Percentiles rank a stretch among this genome's conserved stretches.
These are phyloP conservation scores for Lepiota subincarnata DNA, from an alignment of 768 basidiomycete species.

Conservation along the genomic window DNA sequence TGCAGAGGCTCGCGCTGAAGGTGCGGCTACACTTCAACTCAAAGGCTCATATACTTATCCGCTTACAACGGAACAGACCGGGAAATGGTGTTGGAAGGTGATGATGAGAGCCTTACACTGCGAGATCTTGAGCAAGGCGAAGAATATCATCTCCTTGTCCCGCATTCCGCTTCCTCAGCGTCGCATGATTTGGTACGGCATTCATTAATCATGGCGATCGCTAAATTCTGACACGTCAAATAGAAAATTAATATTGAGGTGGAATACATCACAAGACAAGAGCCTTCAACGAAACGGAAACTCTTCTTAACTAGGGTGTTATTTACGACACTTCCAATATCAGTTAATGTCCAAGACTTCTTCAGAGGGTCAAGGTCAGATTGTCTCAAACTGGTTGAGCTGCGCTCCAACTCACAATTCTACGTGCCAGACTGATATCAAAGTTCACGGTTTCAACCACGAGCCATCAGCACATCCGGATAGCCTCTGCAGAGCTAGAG, in stretches of 20 bases:
- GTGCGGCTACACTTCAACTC: conserved; percentile 15
- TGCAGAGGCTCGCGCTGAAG: conserved; percentile 36
- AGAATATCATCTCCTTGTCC: conserved; percentile 47
- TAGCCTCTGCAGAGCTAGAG: conserved; percentile 56
- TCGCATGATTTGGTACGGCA: conserved; percentile 55
- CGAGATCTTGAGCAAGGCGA: conserved; percentile 43
- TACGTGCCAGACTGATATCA: conserved; percentile 66
- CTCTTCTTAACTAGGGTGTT: conserved; percentile 54
- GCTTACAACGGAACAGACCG: conserved; percentile 9
- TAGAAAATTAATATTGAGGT: conserved; percentile 69
- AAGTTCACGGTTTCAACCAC: conserved; percentile 88
- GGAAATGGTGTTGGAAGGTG: conserved; percentile 27
- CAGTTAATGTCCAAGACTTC: conserved; percentile 95
- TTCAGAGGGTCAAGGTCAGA: conserved; percentile 80
- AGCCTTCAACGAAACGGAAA: conserved; percentile 49
- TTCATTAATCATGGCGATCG: background rate
- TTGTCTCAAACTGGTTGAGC: background rate
- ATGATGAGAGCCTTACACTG: conserved; percentile 43
- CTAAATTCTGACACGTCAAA: conserved; percentile 1
- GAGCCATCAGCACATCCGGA: conserved; percentile 73
- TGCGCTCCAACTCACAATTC: conserved; percentile 4
- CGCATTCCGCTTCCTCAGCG: conserved; percentile 64
- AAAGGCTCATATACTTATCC: background rate
- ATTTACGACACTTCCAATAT: conserved; percentile 72
- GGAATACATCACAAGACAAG: conserved; percentile 59